phyloP scores from a whole-genome alignment of 78 protist species.

The Salpingoeca rosetta region DNA sequence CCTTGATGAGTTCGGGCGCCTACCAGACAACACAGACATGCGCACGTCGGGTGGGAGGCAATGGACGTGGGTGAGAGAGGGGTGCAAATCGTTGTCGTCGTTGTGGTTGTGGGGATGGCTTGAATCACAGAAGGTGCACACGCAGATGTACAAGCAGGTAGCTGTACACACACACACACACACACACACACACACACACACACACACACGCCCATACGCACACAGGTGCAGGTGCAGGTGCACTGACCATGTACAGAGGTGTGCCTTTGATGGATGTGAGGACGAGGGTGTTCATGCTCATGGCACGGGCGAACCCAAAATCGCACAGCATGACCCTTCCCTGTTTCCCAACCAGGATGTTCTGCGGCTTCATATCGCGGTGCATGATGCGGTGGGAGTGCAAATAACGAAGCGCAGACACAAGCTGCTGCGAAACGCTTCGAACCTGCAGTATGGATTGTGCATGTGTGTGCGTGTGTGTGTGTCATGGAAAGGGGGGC shows the following conservation, averaged over 20 bases:
- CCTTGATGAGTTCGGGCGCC: conserved; percentile 82
- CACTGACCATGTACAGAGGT: conserved; percentile 64
- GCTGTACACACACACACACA: too few relatives aligned
- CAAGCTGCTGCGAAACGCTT: conserved; percentile 61
- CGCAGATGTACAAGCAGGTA: too few relatives aligned
- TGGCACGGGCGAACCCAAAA: conserved; percentile 75
- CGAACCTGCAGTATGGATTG: too few relatives aligned
- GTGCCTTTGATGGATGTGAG: conserved; percentile 80
- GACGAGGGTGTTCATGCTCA: conserved; percentile 44
- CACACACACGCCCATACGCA: not conserved
- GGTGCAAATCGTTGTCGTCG: not conserved
- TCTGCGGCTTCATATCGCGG: conserved; percentile 87
- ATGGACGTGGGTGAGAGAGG: not conserved
- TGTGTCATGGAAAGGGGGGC: too few relatives aligned
- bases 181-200: too few relatives aligned
- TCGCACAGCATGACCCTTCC: conserved; percentile 70
- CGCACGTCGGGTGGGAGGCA: too few relatives aligned
- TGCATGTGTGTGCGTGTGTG: too few relatives aligned
- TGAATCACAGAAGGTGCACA: too few relatives aligned
- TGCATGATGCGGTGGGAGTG: conserved; percentile 76
- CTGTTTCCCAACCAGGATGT: conserved; percentile 63
- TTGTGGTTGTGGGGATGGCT: too few relatives aligned
- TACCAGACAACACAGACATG: not conserved
- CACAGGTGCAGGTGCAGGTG: not conserved
- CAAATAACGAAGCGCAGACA: conserved; percentile 55